These are phyloP conservation scores for Colletotrichum gloeosporioides DNA, from an alignment of 2,329 filamentous ascomycete species.

Conservation along the genomic window DNA sequence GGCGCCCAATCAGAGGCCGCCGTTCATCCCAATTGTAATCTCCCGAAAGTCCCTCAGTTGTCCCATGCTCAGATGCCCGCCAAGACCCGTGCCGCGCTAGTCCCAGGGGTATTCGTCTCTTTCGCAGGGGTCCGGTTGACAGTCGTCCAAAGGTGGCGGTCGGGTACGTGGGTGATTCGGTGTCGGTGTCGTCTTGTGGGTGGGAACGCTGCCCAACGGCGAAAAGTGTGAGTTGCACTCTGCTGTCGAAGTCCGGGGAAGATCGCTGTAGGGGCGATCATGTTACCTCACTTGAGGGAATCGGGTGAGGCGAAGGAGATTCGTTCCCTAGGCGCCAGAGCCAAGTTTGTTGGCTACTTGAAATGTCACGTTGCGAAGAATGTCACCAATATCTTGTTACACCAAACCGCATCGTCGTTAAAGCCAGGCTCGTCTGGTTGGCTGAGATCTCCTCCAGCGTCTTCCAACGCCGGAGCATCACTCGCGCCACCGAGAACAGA, in stretches of 20 bases:
- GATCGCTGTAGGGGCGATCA: neutral
- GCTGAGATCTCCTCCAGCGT: neutral
- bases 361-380: neutral
- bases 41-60: conserved; percentile 16
- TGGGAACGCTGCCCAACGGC: neutral
- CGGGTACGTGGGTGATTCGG: neutral
- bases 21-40: conserved; percentile 11
- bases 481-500: neutral
- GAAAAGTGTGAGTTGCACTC: neutral
- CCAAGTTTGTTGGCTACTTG: neutral
- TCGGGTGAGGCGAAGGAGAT: neutral
- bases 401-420: conserved; percentile 21
- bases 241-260: neutral
- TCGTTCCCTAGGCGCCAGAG: too few species aligned
- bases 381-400: neutral
- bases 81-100: neutral
- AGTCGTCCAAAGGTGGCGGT: neutral
- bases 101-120: neutral
- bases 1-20: neutral
- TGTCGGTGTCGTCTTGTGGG: neutral
- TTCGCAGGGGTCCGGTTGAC: neutral
- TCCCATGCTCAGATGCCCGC: neutral
- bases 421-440: conserved; percentile 11
- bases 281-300: conserved; percentile 16
- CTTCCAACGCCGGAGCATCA: neutral